Conservation (phyloP, 371 early-diverging fungal genomes). For the Apophysomyces ossiformis region DNA sequence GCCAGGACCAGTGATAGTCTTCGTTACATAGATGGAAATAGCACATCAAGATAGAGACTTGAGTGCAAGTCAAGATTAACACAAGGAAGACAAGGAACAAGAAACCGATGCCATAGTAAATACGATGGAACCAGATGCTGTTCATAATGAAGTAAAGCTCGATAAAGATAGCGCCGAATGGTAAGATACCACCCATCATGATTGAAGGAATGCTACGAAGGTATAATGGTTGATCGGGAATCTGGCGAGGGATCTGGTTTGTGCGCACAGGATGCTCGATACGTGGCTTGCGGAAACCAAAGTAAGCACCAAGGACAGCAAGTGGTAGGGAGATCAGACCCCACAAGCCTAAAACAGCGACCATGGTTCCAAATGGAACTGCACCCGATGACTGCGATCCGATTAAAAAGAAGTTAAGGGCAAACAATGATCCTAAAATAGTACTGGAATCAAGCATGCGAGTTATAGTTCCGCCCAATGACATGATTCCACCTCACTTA, state of each 20-base stretch:
- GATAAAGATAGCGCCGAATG: constrained; percentile 89
- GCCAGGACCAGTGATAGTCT: constrained; percentile 94
- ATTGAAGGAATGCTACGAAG: constrained; percentile 71
- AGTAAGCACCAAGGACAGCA: constrained; percentile 85
- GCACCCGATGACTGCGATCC: constrained; percentile 86
- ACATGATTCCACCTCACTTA: constrained; percentile 11
- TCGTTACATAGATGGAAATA: constrained; percentile 91
- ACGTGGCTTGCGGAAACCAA: constrained; percentile 84
- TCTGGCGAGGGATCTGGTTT: constrained; percentile 89
- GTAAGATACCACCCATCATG: constrained; percentile 81
- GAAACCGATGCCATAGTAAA: constrained; percentile 90
- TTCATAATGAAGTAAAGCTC: constrained; percentile 87
- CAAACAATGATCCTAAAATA: constrained; percentile 68
- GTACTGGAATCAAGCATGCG: constrained; percentile 22
- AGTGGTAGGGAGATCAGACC: constrained; percentile 86
- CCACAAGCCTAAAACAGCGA: constrained; percentile 89
- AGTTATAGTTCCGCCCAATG: neutral
- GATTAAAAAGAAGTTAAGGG: constrained; percentile 88
- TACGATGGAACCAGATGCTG: constrained; percentile 83
- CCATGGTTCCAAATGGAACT: constrained; percentile 88
- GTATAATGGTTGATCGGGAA: constrained; percentile 80
- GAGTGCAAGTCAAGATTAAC: constrained; percentile 77
- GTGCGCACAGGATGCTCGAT: constrained; percentile 88
- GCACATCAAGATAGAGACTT: constrained; percentile 80
- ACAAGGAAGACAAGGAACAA: constrained; percentile 79